phyloP scores from a whole-genome alignment of 192 early-diverging fungal genomes.

The Coemansia sp. region DNA sequence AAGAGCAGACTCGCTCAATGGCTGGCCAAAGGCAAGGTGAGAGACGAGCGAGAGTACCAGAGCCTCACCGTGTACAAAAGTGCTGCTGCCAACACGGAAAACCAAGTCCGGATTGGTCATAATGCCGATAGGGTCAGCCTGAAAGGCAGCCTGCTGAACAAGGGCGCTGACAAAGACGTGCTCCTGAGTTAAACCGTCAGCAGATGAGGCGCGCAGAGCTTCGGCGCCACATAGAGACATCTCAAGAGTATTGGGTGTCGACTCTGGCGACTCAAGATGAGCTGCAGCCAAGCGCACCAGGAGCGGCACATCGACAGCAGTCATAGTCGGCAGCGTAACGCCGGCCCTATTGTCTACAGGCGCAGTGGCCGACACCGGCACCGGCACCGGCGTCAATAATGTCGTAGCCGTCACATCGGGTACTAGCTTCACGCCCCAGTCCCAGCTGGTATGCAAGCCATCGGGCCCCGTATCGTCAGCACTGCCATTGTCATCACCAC shows the following conservation, averaged over 20 bases:
- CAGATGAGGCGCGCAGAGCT: constrained; percentile 14
- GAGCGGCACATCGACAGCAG: constrained; percentile 2
- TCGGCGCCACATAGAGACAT: constrained; percentile 44
- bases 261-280: neutral
- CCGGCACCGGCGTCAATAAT: neutral
- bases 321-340: neutral
- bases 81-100: constrained; percentile 10
- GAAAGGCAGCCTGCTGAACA: constrained; percentile 16
- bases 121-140: constrained; percentile 14
- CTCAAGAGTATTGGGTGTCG: constrained; percentile 3
- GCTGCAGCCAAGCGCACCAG: neutral
- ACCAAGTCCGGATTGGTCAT: constrained; percentile 32
- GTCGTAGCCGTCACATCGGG: neutral
- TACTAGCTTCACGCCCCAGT: constrained; percentile 44
- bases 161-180: constrained; percentile 11
- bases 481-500: neutral
- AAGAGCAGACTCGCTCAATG: neutral
- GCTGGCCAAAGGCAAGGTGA: constrained; percentile 39
- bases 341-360: constrained; percentile 2
- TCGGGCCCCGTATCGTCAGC: neutral
- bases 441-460: constrained; percentile 44
- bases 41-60: constrained; percentile 36
- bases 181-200: neutral
- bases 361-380: neutral
- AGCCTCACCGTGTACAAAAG: constrained; percentile 33